Evolutionary conservation across 208 protist species (phyloP).

Genomic region (Acanthamoeba quina): DNA sequence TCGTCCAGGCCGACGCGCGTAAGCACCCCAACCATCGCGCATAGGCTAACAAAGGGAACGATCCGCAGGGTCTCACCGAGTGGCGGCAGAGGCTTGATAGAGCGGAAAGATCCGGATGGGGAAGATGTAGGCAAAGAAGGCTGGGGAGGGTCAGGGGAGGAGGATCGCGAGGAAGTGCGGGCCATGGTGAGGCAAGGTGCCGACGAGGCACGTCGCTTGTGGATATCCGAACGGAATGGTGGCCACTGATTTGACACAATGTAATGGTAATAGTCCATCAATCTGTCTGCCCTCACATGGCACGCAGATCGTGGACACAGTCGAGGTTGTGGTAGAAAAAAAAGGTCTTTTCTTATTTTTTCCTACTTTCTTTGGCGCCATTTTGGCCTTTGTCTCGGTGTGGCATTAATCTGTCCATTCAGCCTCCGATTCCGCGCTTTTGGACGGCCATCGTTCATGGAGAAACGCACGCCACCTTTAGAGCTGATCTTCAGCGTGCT

Average conservation of each 20-base stretch:
- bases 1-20: slow-evolving; percentile 56
- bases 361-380: not conserved
- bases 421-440: not conserved
- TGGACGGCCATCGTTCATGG: not conserved
- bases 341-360: not conserved
- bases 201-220: not conserved
- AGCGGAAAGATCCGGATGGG: not conserved
- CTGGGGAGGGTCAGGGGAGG: not conserved
- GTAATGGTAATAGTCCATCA: slow-evolving; percentile 30
- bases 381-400: not conserved
- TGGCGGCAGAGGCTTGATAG: slow-evolving; percentile 23
- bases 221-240: not conserved
- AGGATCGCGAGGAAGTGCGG: not conserved
- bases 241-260: not conserved
- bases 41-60: slow-evolving; percentile 34
- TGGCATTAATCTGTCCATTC: not conserved
- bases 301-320: not conserved
- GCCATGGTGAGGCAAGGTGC: not conserved
- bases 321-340: not conserved
- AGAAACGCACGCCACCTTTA: not conserved
- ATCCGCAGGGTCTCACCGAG: slow-evolving; percentile 13
- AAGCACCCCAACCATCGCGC: slow-evolving; percentile 45
- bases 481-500: not conserved
- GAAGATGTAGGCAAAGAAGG: not conserved
- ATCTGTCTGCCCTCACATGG: not conserved